These are phyloP conservation scores for Saccharomyces hybrid DNA, from an alignment of 1,139 yeast genomes.

Conservation along the genomic window DNA sequence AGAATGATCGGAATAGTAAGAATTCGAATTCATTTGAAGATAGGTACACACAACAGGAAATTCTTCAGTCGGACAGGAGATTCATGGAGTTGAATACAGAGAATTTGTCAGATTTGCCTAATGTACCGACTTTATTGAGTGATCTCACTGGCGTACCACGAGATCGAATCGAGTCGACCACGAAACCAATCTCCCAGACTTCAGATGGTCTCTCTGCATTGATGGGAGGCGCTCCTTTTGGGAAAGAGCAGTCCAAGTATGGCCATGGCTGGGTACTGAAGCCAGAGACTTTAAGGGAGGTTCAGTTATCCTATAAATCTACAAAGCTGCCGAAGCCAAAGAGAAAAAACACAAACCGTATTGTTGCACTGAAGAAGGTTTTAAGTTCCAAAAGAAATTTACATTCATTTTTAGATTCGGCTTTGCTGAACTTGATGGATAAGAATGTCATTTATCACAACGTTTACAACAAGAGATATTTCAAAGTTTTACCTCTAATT, in stretches of 20 bases:
- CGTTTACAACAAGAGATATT: constrained; percentile 29
- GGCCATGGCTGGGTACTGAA: background rate
- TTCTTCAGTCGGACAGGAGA: constrained; percentile 28
- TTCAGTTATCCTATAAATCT: constrained; percentile 28
- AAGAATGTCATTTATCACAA: constrained; percentile 27
- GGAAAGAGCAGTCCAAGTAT: constrained; percentile 18
- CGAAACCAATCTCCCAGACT: constrained; percentile 8
- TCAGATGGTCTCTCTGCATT: constrained; percentile 10
- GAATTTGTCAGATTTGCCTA: constrained; percentile 24
- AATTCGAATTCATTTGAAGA: constrained; percentile 13
- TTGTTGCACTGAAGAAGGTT: constrained; percentile 27
- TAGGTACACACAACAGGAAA: constrained; percentile 25
- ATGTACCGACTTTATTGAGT: constrained; percentile 27
- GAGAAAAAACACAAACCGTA: constrained; percentile 28
- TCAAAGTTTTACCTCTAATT: constrained; percentile 30
- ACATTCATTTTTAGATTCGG: constrained; percentile 28
- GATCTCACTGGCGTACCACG: constrained; percentile 27
- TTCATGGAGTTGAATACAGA: constrained; percentile 32
- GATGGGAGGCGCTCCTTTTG: constrained; percentile 11
- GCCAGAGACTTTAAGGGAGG: constrained; percentile 25
- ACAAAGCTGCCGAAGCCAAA: constrained; percentile 29
- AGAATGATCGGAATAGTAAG: constrained; percentile 5
- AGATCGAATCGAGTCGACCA: constrained; percentile 26
- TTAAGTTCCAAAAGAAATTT: constrained; percentile 27
- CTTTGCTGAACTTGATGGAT: constrained; percentile 23